Conservation (phyloP, 805 yeast species). For the Wickerhamomyces canadensis region DNA sequence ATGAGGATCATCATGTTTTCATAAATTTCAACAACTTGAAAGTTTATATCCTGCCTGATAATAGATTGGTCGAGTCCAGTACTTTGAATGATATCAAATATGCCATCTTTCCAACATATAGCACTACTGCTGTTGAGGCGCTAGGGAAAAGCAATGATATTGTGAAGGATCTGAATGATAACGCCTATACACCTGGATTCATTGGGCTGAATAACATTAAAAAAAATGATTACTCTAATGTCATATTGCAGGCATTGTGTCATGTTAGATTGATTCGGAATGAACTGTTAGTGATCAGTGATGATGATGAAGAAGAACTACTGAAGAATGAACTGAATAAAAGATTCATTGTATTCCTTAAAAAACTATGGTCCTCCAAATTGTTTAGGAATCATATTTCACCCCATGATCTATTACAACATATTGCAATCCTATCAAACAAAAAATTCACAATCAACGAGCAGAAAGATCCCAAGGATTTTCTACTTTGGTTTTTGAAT, state of each 20-base stretch:
- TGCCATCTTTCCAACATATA: slow-evolving; percentile 49
- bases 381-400: slow-evolving; percentile 60
- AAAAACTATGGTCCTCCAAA: slow-evolving; percentile 60
- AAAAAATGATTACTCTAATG: slow-evolving; percentile 51
- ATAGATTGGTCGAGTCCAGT: slow-evolving; percentile 35
- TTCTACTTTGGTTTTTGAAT: slow-evolving; percentile 58
- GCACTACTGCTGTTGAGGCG: too few species aligned
- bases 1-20: slow-evolving; percentile 57
- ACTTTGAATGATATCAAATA: slow-evolving; percentile 47
- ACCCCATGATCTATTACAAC: slow-evolving; percentile 58
- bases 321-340: slow-evolving; percentile 30
- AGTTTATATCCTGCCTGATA: slow-evolving; percentile 61
- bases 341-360: slow-evolving; percentile 39
- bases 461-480: slow-evolving; percentile 47
- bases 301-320: slow-evolving; percentile 12
- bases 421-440: slow-evolving; percentile 37
- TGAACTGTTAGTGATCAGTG: slow-evolving; percentile 29
- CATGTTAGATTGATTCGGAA: slow-evolving; percentile 51
- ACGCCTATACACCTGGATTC: slow-evolving; percentile 53
- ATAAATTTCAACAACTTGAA: slow-evolving; percentile 46
- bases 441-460: slow-evolving; percentile 34
- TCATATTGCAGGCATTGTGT: slow-evolving; percentile 45
- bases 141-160: too few species aligned
- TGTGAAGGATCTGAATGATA: slow-evolving; percentile 43
- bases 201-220: slow-evolving; percentile 57